phyloP scores from a whole-genome alignment of 2,329 filamentous ascomycete species.

The Sarocladiaceae sp. region DNA sequence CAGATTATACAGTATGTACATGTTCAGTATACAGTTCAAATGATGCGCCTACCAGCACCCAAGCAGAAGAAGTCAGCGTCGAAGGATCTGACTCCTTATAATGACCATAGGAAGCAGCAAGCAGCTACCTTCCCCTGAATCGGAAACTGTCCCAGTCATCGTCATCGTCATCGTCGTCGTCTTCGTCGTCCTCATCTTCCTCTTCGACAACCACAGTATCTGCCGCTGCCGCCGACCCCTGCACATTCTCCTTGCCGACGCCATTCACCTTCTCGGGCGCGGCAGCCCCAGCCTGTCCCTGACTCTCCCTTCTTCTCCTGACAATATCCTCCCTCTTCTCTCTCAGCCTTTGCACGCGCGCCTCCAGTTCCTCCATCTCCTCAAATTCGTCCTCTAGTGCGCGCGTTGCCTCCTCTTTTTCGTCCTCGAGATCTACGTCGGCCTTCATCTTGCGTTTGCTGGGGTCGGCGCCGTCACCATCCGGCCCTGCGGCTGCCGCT shows the following conservation, averaged over 20 bases:
- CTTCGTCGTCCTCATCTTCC: conserved; percentile 34
- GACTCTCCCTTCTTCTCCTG: conserved; percentile 26
- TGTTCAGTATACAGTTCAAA: too few relatives aligned
- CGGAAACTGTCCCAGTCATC: conserved; percentile 57
- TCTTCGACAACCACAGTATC: conserved; percentile 22
- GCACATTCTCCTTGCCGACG: conserved; percentile 22
- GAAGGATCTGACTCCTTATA: neutral
- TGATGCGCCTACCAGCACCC: neutral
- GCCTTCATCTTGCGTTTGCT: conserved; percentile 44
- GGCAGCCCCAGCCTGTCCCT: conserved; percentile 12
- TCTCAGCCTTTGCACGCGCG: conserved; percentile 61
- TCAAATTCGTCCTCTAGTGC: conserved; percentile 73
- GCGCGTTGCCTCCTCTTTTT: conserved; percentile 68
- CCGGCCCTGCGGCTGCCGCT: conserved; percentile 42
- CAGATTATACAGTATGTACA: conserved; percentile 10
- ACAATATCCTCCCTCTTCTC: conserved; percentile 63
- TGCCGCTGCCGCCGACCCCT: conserved; percentile 17
- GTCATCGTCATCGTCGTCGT: conserved; percentile 41
- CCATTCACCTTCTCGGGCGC: conserved; percentile 13
- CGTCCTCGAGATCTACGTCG: conserved; percentile 54
- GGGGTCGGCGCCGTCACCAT: conserved; percentile 38
- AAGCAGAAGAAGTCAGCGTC: neutral
- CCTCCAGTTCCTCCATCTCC: conserved; percentile 74
- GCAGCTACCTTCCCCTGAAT: conserved; percentile 27
- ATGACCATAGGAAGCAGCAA: too few relatives aligned